Conservation (phyloP, 768 basidiomycete genomes). For the Rossbeevera mucosa region DNA sequence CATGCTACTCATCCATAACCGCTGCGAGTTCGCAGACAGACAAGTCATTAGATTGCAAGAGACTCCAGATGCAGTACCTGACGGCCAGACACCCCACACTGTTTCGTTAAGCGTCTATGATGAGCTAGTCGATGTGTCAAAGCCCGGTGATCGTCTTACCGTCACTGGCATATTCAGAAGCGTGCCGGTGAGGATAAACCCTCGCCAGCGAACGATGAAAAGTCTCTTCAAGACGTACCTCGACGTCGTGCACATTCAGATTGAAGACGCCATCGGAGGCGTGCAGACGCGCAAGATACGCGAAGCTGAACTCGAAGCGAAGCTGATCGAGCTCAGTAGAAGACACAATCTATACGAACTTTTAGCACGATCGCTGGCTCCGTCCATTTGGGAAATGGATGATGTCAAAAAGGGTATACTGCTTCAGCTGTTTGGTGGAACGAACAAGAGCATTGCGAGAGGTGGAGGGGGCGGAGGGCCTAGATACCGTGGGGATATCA, state of each 20-base stretch:
- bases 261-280: slow-evolving; percentile 44
- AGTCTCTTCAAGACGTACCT: slow-evolving; percentile 97
- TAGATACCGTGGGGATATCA: slow-evolving; percentile 96
- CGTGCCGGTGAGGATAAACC: slow-evolving; percentile 92
- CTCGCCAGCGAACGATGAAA: slow-evolving; percentile 86
- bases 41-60: slow-evolving; percentile 96
- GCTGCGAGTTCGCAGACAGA: slow-evolving; percentile 92
- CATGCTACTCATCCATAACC: slow-evolving; percentile 95
- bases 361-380: slow-evolving; percentile 81
- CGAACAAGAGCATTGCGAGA: slow-evolving; percentile 89
- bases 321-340: slow-evolving; percentile 66
- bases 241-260: slow-evolving; percentile 88
- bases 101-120: slow-evolving; percentile 98
- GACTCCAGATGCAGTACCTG: slow-evolving; percentile 95
- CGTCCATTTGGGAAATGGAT: slow-evolving; percentile 97
- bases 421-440: slow-evolving; percentile 94
- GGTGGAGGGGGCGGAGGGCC: slow-evolving; percentile 97
- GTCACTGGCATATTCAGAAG: slow-evolving; percentile 95
- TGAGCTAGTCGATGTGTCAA: slow-evolving; percentile 93
- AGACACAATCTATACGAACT: slow-evolving; percentile 83
- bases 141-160: slow-evolving; percentile 89
- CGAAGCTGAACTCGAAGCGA: slow-evolving; percentile 73
- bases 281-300: slow-evolving; percentile 35
- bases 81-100: slow-evolving; percentile 97
- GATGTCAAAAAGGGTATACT: slow-evolving; percentile 99